A percentile compares a stretch with the other conserved stretches of the same genome.
Evolutionary conservation across 2,329 filamentous ascomycete species (phyloP).

Genomic region (Sporothrix protearum): DNA sequence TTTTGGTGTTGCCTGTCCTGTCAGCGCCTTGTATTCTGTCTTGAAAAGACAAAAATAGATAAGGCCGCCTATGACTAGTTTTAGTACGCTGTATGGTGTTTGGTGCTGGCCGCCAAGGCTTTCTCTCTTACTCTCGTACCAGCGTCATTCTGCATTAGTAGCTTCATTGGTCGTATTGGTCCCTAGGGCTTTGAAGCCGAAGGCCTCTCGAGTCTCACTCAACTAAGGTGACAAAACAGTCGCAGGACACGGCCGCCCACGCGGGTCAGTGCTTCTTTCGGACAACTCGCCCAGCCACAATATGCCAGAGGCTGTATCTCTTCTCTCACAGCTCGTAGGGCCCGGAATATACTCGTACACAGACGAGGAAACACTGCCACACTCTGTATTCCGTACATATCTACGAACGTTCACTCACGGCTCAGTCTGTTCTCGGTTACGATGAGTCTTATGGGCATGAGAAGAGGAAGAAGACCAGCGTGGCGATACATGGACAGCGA

Average conservation of each 20-base stretch:
- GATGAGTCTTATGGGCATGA: background rate
- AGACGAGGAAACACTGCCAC: background rate
- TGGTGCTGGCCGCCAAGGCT: background rate
- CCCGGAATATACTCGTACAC: background rate
- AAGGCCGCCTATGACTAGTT: background rate
- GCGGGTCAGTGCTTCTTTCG: background rate
- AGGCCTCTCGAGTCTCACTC: background rate
- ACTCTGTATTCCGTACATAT: background rate
- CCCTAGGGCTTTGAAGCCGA: constrained; percentile 1
- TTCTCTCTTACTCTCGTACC: background rate
- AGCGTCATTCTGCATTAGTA: constrained; percentile 12
- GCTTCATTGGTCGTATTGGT: background rate
- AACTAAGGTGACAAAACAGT: background rate
- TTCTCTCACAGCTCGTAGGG: background rate
- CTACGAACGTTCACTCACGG: background rate
- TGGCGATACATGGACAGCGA: background rate
- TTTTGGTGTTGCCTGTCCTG: background rate
- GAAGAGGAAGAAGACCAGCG: background rate
- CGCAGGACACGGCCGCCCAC: background rate
- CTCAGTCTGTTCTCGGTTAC: background rate
- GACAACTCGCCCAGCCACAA: background rate
- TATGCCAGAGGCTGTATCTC: background rate
- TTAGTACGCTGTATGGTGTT: background rate
- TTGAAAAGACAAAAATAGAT: constrained; percentile 8
- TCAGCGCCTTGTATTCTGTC: background rate